A percentile compares a stretch with the other conserved stretches of the same genome.
Conservation (phyloP, 2,329 filamentous ascomycete genomes). For the Epicoccum nigrum region DNA sequence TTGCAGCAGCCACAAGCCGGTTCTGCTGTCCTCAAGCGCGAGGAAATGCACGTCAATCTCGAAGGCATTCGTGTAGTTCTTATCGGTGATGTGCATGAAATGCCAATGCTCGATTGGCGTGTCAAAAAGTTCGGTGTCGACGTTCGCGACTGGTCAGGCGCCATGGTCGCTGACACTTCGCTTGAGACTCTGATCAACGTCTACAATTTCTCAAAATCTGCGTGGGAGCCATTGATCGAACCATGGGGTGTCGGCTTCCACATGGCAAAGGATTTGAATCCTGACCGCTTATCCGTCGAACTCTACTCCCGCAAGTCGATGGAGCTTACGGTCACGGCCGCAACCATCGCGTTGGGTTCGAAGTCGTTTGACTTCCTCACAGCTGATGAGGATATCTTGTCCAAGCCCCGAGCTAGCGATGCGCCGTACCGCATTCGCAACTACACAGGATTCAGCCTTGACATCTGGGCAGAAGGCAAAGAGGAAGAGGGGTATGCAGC, state of each 20-base stretch:
- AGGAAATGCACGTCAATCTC: slow-evolving; percentile 84
- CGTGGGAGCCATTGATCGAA: slow-evolving; percentile 95
- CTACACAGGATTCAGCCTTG: slow-evolving; percentile 90
- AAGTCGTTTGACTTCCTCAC: slow-evolving; percentile 92
- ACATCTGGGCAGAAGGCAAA: slow-evolving; percentile 75
- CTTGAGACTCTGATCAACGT: slow-evolving; percentile 95
- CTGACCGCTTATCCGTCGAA: slow-evolving; percentile 80
- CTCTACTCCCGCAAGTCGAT: slow-evolving; percentile 87
- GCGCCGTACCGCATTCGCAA: slow-evolving; percentile 93
- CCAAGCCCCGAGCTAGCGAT: slow-evolving; percentile 89
- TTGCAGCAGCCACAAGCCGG: slow-evolving; percentile 60
- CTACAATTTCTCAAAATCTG: slow-evolving; percentile 98
- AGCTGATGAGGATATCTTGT: slow-evolving; percentile 86
- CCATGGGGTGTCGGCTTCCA: slow-evolving; percentile 96
- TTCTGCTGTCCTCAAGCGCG: slow-evolving; percentile 66
- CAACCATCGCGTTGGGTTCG: slow-evolving; percentile 88
- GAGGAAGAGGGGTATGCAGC: slow-evolving; percentile 74
- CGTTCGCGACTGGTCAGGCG: slow-evolving; percentile 89
- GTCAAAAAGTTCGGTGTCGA: slow-evolving; percentile 87
- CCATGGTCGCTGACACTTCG: slow-evolving; percentile 84
- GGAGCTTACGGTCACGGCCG: slow-evolving; percentile 90
- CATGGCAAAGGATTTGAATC: slow-evolving; percentile 76
- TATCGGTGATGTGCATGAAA: slow-evolving; percentile 93
- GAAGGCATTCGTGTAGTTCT: slow-evolving; percentile 91
- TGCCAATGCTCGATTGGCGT: slow-evolving; percentile 92